These are phyloP conservation scores for Lepraria neglecta DNA, from an alignment of 495 filamentous ascomycete species.

Conservation along the genomic window DNA sequence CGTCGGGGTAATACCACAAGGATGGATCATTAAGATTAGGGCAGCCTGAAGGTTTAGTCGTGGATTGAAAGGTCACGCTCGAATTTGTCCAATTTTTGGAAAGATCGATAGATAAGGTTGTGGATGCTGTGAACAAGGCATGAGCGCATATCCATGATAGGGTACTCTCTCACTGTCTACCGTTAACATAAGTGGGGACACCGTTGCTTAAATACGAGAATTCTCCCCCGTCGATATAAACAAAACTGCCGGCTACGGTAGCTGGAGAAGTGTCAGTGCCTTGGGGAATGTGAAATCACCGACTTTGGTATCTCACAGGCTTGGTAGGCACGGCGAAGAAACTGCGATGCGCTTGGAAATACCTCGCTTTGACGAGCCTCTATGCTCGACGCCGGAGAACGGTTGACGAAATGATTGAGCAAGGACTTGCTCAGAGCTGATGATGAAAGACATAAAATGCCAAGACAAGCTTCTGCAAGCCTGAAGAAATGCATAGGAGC, in stretches of 20 bases:
- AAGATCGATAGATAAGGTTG: constrained; percentile 25
- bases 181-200: constrained; percentile 9
- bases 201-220: constrained; percentile 19
- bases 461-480: no score
- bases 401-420: no score
- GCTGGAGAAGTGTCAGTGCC: background rate
- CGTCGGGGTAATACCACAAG: constrained; percentile 20
- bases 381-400: no score
- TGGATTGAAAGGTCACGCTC: constrained; percentile 17
- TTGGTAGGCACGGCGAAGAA: constrained; percentile 26
- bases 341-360: background rate
- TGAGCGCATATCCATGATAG: background rate
- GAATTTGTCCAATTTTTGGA: constrained; percentile 23
- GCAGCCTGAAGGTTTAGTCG: constrained; percentile 12
- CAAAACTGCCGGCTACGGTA: constrained; percentile 16
- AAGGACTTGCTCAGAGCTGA: no score
- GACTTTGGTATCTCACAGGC: no score
- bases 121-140: constrained; percentile 3
- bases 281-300: no score
- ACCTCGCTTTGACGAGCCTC: no score
- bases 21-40: constrained; percentile 13
- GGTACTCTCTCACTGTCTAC: background rate
- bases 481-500: no score
- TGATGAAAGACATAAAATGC: no score
- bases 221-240: constrained; percentile 26